Conservation (phyloP, 2,329 filamentous ascomycete genomes). For the Fusarium nygamai region DNA sequence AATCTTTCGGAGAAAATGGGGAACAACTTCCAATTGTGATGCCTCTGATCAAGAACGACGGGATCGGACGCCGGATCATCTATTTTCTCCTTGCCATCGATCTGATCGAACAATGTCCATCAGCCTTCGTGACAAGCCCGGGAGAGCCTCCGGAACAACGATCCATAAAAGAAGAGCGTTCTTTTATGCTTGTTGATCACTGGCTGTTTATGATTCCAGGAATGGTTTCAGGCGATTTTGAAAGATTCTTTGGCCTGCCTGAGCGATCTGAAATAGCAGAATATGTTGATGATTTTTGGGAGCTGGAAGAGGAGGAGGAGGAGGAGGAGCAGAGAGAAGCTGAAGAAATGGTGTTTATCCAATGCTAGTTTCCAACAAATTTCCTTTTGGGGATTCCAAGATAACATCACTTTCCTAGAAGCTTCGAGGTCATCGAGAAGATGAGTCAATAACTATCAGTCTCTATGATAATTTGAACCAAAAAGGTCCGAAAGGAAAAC, state of each 20-base stretch:
- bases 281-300: neutral
- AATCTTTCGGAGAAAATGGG: neutral
- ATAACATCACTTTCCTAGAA: neutral
- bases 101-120: neutral
- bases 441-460: neutral
- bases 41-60: rapidly evolving
- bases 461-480: neutral
- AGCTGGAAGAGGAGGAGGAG: neutral
- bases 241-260: neutral
- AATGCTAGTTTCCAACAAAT: neutral
- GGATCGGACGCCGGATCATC: neutral
- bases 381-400: neutral
- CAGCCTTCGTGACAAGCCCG: neutral
- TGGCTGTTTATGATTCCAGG: neutral
- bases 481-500: neutral
- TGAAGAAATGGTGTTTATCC: neutral
- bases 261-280: neutral
- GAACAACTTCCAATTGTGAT: neutral
- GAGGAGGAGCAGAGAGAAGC: neutral
- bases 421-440: neutral
- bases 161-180: neutral
- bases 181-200: neutral
- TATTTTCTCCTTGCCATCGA: neutral
- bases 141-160: neutral
- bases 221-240: rapidly evolving